Evolutionary conservation across 192 early-diverging fungal genomes (phyloP), one percentile per base, ranked within the genome.

Genomic region (Podila horticola): DNA sequence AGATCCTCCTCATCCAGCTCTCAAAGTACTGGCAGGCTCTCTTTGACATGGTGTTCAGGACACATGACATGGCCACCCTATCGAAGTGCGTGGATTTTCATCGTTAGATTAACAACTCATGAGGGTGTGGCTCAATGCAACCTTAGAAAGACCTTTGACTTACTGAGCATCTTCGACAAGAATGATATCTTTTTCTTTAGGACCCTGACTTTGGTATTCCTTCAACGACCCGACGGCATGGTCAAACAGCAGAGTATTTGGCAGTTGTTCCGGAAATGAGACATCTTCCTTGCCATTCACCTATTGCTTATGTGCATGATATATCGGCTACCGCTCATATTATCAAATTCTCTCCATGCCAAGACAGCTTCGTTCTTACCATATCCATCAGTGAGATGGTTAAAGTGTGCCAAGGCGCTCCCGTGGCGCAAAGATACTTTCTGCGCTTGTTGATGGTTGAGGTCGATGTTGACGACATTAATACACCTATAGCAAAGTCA

Each of bases 61-160:
- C 33, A 58, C 63, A 65, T 20, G 71, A 72, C 71, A 72, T 72
- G 38, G 60, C 62, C 0, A 71, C 69, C 50, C 69, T 71, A 71
- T 64, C 48, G 68, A 62, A 34, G 51, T 33, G 51, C 28, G 33
- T 68, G 34, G 34, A 59, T 68, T 34, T 60, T 68, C 65, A 60
- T 59, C 58, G 41, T 59, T 68, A 60, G 24, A 68, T 68, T 33
- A 57, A 59, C 58, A 68, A 45, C 12, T 10, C 19, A 68, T 68
- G 33, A 67, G 51, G 30, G 50, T 24, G 57, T 59, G 67, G 24
- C 59, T 66, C 67, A 49, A 48, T 60, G 58, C 30, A 62, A 60
- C 26, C 30, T 52, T 55, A 33, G 20, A 26, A 55, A 66, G 48
- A 33, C 30, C 24, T 69, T 69, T 38, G 49, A 63, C 70, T 64